A percentile compares a stretch with the other conserved stretches of the same genome.
These are phyloP conservation scores for Phaseolus coccineus DNA, from an alignment of 331 rosid species.

Conservation along the genomic window DNA sequence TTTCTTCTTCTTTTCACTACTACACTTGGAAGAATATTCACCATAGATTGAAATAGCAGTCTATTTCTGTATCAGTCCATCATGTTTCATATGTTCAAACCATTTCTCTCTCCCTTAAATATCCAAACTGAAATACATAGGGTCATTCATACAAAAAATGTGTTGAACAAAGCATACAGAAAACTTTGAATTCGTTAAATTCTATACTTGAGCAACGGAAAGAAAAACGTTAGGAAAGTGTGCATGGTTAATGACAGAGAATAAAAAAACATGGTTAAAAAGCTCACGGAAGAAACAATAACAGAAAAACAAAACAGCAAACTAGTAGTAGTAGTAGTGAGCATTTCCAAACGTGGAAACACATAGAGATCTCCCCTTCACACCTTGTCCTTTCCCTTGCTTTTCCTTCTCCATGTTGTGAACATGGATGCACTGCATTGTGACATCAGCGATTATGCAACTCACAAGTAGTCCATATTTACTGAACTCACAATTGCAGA, in stretches of 20 bases:
- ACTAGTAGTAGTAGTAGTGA: constrained; percentile 31
- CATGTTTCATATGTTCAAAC: not conserved
- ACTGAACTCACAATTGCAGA: constrained; percentile 31
- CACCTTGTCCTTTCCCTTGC: constrained; percentile 39
- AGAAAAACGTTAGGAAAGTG: constrained; percentile 51
- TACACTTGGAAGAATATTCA: too few relatives aligned
- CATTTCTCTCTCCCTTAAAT: not conserved
- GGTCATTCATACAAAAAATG: constrained; percentile 20
- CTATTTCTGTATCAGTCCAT: not conserved
- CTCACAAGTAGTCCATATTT: constrained; percentile 30
- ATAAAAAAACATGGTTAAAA: constrained; percentile 42
- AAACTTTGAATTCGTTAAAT: constrained; percentile 42
- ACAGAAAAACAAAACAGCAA: constrained; percentile 54
- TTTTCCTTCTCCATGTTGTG: constrained; percentile 4
- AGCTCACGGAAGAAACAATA: constrained; percentile 48
- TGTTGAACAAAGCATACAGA: constrained; percentile 5
- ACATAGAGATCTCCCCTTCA: constrained; percentile 26
- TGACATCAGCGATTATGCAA: constrained; percentile 44
- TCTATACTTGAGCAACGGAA: constrained; percentile 40
- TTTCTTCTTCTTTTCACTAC: not conserved
- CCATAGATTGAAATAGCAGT: not conserved
- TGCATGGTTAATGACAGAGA: constrained; percentile 49
- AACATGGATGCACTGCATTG: constrained; percentile 29
- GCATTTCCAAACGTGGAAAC: constrained; percentile 50
- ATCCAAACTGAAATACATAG: not conserved